Percentiles rank a stretch among this genome's conserved stretches.
Evolutionary conservation across 2,329 filamentous ascomycete genomes (phyloP).

Genomic region (Neobulgaria alba): DNA sequence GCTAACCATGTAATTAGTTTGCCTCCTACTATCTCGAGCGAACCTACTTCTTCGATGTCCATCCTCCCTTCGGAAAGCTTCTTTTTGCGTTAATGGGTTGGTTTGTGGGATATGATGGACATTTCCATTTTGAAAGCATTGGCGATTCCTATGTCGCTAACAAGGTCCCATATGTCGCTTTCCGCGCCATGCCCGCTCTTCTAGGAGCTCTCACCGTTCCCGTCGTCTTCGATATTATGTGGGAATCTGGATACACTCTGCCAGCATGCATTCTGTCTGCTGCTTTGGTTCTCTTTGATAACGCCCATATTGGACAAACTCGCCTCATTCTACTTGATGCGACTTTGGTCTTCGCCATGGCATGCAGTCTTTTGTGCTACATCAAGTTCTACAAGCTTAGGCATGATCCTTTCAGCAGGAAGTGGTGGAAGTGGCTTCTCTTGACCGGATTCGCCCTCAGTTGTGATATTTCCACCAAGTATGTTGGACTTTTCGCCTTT

Average conservation of each 20-base stretch:
- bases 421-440: conserved; percentile 99
- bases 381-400: conserved; percentile 96
- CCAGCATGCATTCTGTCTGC: conserved; percentile 85
- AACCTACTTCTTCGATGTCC: conserved; percentile 99
- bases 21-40: conserved; percentile 82
- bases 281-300: conserved; percentile 85
- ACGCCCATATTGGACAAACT: conserved; percentile 95
- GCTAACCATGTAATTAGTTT: conserved; percentile 40
- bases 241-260: conserved; percentile 96
- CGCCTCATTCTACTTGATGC: conserved; percentile 91
- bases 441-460: conserved; percentile 90
- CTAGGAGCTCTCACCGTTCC: conserved; percentile 89
- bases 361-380: conserved; percentile 86
- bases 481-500: conserved; percentile 94
- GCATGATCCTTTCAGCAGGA: conserved; percentile 79
- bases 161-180: conserved; percentile 94
- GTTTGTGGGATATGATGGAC: conserved; percentile 93
- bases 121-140: conserved; percentile 98
- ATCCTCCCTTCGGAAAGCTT: conserved; percentile 96
- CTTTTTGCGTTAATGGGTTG: conserved; percentile 95
- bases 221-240: conserved; percentile 97
- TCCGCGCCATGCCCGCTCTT: conserved; percentile 84
- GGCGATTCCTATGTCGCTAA: conserved; percentile 96
- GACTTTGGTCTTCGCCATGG: conserved; percentile 91
- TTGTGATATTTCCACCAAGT: conserved; percentile 98